phyloP scores from a whole-genome alignment of 257 asterid species.

The Penstemon davidsonii region DNA sequence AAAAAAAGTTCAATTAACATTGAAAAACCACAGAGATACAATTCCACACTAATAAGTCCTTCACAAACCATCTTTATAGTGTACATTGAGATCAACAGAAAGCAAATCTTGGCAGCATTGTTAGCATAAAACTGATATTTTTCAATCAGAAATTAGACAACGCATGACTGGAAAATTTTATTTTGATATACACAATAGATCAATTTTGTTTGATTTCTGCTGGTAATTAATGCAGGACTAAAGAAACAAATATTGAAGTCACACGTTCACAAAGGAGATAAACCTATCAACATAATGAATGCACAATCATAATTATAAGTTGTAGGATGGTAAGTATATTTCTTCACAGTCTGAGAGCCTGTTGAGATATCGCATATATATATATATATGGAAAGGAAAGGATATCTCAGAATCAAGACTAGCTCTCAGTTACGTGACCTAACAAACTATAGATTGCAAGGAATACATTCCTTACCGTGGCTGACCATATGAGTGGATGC shows the following conservation, averaged over 20 bases:
- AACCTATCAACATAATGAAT: slow-evolving; percentile 17
- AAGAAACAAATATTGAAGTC: neutral
- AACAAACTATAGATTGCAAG: slow-evolving; percentile 3
- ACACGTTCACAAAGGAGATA: slow-evolving; percentile 15
- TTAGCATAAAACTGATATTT: neutral
- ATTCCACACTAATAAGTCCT: neutral
- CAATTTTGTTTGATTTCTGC: neutral
- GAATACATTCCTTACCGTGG: slow-evolving; percentile 53
- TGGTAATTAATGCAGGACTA: no score
- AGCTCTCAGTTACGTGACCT: slow-evolving; percentile 14
- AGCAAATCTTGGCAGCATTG: neutral
- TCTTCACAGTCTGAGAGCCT: slow-evolving; percentile 15
- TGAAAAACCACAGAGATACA: neutral
- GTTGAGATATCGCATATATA: neutral
- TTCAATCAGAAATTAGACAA: neutral
- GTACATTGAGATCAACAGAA: neutral
- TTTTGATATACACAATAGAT: neutral
- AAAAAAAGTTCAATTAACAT: neutral
- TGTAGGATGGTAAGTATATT: slow-evolving; percentile 4
- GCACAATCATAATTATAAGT: slow-evolving; percentile 17
- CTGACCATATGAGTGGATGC: slow-evolving; percentile 98
- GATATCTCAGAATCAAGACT: slow-evolving; percentile 15
- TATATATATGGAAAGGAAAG: neutral
- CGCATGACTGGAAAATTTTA: neutral
- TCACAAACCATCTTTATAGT: neutral